Base-by-base conservation (phyloP, 2,329 filamentous ascomycete species). In the Aspergillus novoparasiticus region DNA sequence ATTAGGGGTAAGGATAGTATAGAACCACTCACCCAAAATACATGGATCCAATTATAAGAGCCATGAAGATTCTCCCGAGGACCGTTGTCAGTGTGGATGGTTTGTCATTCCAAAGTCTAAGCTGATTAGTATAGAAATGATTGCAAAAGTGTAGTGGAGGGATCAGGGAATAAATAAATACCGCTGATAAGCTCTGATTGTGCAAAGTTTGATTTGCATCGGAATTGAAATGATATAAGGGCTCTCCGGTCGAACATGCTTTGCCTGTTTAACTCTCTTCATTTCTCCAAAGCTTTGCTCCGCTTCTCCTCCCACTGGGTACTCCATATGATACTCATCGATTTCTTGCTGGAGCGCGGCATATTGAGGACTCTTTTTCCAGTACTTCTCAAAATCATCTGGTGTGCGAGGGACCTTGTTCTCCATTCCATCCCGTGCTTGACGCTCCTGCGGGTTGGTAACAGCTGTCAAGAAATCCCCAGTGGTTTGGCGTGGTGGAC, bases 141-240 rank as follows among this genome's bases (percentile, higher is more conserved):
- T 21, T 16, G 14, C 21, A 26, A 21, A 19, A 48, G 12, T 4
- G 21, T 23, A 11, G 10, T n/a, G 19, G 12, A 54, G 36, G 23
- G 32, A 23, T 39, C 32, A 23, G 23, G 50, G 39, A 14, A 30
- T n/a, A 43, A 12, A 28, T 59, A 16, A 32, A 66, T 64, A 83
- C 63, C 93, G 87, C 72, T 88, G 86, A 80, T 89, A 94, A 6
- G 92, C 93, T 74, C 94, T 88, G 83, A 89, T 90, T 19, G 94
- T 82, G 73, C 93, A 96, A n/a, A 97, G 86, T 67, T 85, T 78
- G 65, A 96, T 79, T 76, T 97, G 94, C 80, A 94, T 90, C 2
- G 68, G 63, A 69, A 90, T 91, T 0, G 91, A 94, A 45, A 97
- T 83, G 1, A 92, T 94, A 77, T 90, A 97, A 0, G 93, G 92